Evolutionary conservation across 345 rosid species (phyloP).

Genomic region (Aquilaria yunnanensis): DNA sequence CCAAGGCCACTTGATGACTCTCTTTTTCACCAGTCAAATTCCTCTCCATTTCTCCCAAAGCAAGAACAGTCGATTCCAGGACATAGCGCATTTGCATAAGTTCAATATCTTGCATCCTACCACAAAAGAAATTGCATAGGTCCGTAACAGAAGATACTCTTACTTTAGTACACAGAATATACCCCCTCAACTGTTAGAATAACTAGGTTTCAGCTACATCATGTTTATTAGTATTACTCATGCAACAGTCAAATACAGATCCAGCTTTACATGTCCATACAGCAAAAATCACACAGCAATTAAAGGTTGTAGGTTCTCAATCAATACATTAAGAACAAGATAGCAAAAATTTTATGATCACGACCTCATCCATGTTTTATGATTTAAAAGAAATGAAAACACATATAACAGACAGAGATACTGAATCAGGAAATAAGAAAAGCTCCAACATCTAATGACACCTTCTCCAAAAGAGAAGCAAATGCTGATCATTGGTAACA

Average conservation of each 20-base stretch:
- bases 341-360: no score
- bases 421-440: no score
- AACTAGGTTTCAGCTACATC: no score
- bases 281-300: not conserved
- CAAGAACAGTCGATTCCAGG: conserved; percentile 76
- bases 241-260: no score
- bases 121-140: conserved; percentile 13
- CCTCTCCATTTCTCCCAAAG: conserved; percentile 64
- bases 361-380: no score
- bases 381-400: no score
- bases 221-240: no score
- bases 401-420: no score
- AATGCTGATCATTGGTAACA: no score
- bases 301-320: not conserved
- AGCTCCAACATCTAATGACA: no score
- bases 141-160: not conserved
- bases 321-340: not conserved
- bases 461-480: no score
- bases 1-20: conserved; percentile 43
- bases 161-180: not conserved
- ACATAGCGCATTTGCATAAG: conserved; percentile 97
- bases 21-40: conserved; percentile 41
- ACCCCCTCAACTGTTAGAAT: not conserved
- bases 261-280: no score
- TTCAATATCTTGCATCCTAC: conserved; percentile 92